These are phyloP conservation scores for Leccinellum luteum DNA, from an alignment of 768 basidiomycete species.

Conservation along the genomic window DNA sequence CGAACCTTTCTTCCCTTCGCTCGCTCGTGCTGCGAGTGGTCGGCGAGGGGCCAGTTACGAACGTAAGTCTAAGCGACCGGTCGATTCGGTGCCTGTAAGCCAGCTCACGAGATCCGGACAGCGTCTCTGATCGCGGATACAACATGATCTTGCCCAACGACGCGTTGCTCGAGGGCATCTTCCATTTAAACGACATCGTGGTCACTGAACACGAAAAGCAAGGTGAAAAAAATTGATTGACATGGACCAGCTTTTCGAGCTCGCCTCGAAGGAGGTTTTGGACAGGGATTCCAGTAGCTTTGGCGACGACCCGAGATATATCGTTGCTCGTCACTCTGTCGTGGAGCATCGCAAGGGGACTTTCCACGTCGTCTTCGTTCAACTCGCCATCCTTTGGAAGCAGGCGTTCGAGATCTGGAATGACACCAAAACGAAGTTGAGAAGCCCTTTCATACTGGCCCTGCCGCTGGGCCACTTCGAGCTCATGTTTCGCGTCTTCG, in stretches of 20 bases:
- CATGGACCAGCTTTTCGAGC: slow-evolving; percentile 84
- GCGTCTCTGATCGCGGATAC: slow-evolving; percentile 84
- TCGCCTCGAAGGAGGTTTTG: slow-evolving; percentile 87
- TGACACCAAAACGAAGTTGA: slow-evolving; percentile 78
- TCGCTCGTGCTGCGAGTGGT: no score
- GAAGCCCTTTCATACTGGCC: slow-evolving; percentile 86
- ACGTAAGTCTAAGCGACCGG: slow-evolving; percentile 94
- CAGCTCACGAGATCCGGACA: slow-evolving; percentile 89
- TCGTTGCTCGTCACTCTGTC: slow-evolving; percentile 88
- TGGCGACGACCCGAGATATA: slow-evolving; percentile 85
- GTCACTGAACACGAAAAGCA: not conserved
- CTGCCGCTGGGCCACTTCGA: slow-evolving; percentile 86
- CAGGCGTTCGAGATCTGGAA: slow-evolving; percentile 74
- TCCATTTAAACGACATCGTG: slow-evolving; percentile 66
- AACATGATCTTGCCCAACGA: slow-evolving; percentile 93
- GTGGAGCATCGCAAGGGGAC: slow-evolving; percentile 65
- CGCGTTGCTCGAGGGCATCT: slow-evolving; percentile 62
- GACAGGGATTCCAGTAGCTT: slow-evolving; percentile 88
- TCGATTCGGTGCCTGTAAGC: slow-evolving; percentile 81
- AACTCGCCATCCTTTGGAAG: slow-evolving; percentile 54
- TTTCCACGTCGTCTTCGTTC: slow-evolving; percentile 40
- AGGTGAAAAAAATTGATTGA: slow-evolving; percentile 35
- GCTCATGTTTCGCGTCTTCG: slow-evolving; percentile 79
- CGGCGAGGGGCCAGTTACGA: no score
- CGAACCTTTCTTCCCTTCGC: no score